Evolutionary conservation across 2,329 filamentous ascomycete species (phyloP).

Genomic region (Ceratocystis cubensis): DNA sequence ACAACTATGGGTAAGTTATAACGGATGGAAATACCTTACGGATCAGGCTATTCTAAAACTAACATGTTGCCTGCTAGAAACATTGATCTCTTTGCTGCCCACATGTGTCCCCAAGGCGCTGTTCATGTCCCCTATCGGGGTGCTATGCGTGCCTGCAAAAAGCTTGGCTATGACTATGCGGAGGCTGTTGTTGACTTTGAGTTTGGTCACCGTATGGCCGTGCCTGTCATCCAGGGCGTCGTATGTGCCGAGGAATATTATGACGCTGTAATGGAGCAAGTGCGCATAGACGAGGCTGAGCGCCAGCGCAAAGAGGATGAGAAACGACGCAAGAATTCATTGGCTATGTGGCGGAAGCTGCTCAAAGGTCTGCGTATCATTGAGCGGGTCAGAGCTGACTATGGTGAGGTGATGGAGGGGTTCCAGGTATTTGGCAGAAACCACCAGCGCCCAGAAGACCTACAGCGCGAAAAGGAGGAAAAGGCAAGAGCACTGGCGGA

Average conservation of each 20-base stretch:
- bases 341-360: slow-evolving; percentile 76
- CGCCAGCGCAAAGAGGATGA: slow-evolving; percentile 66
- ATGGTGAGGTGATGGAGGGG: slow-evolving; percentile 49
- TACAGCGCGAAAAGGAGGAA: slow-evolving; percentile 22
- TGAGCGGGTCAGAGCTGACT: slow-evolving; percentile 62
- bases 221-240: slow-evolving; percentile 81
- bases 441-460: slow-evolving; percentile 16
- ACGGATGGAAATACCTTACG: neutral
- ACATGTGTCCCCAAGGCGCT: slow-evolving; percentile 79
- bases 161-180: slow-evolving; percentile 74
- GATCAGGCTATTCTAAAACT: slow-evolving; percentile 17
- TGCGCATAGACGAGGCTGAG: slow-evolving; percentile 65
- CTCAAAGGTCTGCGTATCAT: slow-evolving; percentile 74
- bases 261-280: slow-evolving; percentile 60
- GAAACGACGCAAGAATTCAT: slow-evolving; percentile 60
- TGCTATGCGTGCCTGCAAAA: slow-evolving; percentile 67
- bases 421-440: slow-evolving; percentile 19
- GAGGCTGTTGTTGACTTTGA: slow-evolving; percentile 95
- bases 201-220: slow-evolving; percentile 86
- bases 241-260: slow-evolving; percentile 75
- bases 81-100: slow-evolving; percentile 86
- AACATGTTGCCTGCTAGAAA: slow-evolving; percentile 38
- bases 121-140: slow-evolving; percentile 71
- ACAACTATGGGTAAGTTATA: slow-evolving; percentile 58
- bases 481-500: slow-evolving; percentile 39